Base-by-base conservation (phyloP, 2,329 filamentous ascomycete genomes). In the Westerdykella sp. region DNA sequence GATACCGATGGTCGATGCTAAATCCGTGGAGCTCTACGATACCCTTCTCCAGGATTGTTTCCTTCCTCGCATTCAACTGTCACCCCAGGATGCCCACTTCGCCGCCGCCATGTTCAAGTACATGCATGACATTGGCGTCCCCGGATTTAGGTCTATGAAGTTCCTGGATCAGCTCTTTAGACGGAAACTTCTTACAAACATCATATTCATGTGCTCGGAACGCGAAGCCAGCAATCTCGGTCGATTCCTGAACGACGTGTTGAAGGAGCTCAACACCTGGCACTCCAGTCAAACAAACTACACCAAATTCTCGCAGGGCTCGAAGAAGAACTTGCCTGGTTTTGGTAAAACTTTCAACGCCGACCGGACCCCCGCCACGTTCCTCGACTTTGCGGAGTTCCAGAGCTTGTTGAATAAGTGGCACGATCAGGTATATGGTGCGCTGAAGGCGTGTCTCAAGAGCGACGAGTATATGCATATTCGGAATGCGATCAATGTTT, bases 391-490 rank as follows among this genome's bases (percentile, higher is more conserved):
- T 63, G 86, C 90, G 51, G 82, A 88, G 42, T 98, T 94, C 72
- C 83, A 88, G 39, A 83, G 87, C 54, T 71, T 94, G 41, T 74
- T 96, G 25, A 93, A 85, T 72, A 85, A 87, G 55, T 97, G 91
- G 89, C 94, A 98, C 66, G 82, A 84, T 56, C 81, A 85, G 50
- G 71, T 98, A 35, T 85, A 85, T 55, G 79, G 73, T 39, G 87
- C 91, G 2, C 73, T 98, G 42, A 90, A 89, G 62, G 78, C 78
- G 31, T 96, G 91, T 62, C 75, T 98, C 37, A 80, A 81, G 14
- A 84, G 84, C 22, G 82, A 80, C 25, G 91, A 97, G 67, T 98
- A 93, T 79, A 96, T 96, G 85, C 90, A 96, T 65, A 95, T 97
- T 62, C 83, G 91, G 43, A 98, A 98, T 63, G 88, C 89, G 36